Base-by-base conservation (phyloP, 2,329 filamentous ascomycete species). In the Microcyclosporella mali region DNA sequence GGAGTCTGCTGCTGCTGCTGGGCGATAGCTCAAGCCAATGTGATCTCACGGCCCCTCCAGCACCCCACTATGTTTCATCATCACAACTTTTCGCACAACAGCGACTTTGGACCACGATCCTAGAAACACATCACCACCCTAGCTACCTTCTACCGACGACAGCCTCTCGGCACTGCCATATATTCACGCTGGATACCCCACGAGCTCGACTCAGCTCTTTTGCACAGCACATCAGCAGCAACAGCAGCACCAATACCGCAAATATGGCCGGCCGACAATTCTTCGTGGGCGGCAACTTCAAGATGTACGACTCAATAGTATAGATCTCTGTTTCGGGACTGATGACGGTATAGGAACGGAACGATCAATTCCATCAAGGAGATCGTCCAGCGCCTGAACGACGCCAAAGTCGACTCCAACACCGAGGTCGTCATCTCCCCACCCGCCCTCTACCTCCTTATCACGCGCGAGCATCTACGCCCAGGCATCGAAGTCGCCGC, bases 391-490 rank as follows among this genome's bases (percentile, higher is more conserved):
- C 84, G 89, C 74, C 78, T 98, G 62, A 97, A 95, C 75, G 73
- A 81, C 47, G 85, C 92, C 57, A 79, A 83, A 60, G 77, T 95
- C 52, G 86, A 92, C 70, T 64, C 81, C 56, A 84, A 84, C 52
- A 58, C 70, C 87, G 90, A 98, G 82, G 87, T 95, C 63, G 92
- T 97, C 68, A 82, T 98, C 69, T 81, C 92, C 51, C 92, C 92
- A 51, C 88, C 92, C 36, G 71, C 87, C 46, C 78, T 97, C 65
- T 97, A 95, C 77, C 87, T 98, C 59, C 79, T 87, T 63, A 81
- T 89, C 54, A 81, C 88, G 63, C 87, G 87, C 61, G 82, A 92
- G 66, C 76, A 82, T 63, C 78, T 90, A 60, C 80, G 82, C 66
- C 64, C 78, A 58, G 81, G 82, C 54, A 75, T 98, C 65, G 84